Evolutionary conservation across 164 flowering plant species (phyloP).

Genomic region (Echeveria elegans): DNA sequence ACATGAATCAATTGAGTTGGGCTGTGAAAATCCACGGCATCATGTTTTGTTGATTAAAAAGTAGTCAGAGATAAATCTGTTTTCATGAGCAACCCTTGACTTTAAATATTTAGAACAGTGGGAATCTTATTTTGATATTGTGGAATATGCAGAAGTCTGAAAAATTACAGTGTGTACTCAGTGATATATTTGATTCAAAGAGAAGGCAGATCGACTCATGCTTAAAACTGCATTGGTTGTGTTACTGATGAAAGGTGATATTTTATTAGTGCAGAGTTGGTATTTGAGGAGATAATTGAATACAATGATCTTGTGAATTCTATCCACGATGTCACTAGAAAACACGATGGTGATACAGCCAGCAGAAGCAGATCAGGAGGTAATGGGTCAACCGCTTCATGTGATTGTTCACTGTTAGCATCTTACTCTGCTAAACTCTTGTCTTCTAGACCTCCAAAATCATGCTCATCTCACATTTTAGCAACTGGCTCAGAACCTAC

Average conservation of each 20-base stretch:
- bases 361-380: slow-evolving; percentile 12
- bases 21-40: too few species aligned
- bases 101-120: too few species aligned
- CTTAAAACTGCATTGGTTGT: background rate
- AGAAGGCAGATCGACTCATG: background rate
- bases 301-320: slow-evolving; percentile 78
- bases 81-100: too few species aligned
- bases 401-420: slow-evolving; percentile 22
- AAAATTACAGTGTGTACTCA: background rate
- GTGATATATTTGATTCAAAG: background rate
- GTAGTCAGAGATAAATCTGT: too few species aligned
- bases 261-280: slow-evolving; percentile 63
- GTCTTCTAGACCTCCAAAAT: background rate
- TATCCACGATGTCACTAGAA: slow-evolving; percentile 23
- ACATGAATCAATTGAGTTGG: too few species aligned
- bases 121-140: too few species aligned
- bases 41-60: too few species aligned
- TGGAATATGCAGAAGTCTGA: background rate
- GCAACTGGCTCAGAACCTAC: background rate
- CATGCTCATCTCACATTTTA: background rate
- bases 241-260: background rate
- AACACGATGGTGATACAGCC: slow-evolving; percentile 11
- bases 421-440: background rate
- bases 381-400: slow-evolving; percentile 10
- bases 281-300: slow-evolving; percentile 67